Percentiles rank a stretch among this genome's conserved stretches.
Evolutionary conservation across 2,329 filamentous ascomycete genomes (phyloP).

Genomic region (Xylaria multiplex): DNA sequence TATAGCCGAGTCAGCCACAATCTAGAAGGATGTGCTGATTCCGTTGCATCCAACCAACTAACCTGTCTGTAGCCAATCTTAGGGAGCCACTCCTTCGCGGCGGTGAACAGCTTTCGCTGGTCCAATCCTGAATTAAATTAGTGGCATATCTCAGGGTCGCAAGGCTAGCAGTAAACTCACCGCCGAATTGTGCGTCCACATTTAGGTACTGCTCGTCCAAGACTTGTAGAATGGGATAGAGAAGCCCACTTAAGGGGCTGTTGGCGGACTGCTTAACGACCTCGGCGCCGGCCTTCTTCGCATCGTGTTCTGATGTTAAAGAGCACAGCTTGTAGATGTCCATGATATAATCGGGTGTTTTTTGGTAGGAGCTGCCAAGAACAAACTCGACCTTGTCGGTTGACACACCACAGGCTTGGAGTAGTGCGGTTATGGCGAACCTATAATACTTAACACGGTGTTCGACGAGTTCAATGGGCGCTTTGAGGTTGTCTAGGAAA

Average conservation of each 20-base stretch:
- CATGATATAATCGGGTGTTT: conserved; percentile 79
- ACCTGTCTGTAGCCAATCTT: conserved; percentile 80
- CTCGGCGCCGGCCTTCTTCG: conserved; percentile 90
- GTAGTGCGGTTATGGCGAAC: conserved; percentile 76
- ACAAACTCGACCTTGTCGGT: conserved; percentile 85
- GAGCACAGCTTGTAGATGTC: conserved; percentile 81
- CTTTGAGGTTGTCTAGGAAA: conserved; percentile 85
- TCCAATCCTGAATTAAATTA: conserved; percentile 62
- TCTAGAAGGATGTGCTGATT: neutral
- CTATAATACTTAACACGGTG: conserved; percentile 86
- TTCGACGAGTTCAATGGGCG: conserved; percentile 87
- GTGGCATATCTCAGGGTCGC: neutral
- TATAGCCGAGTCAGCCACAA: conserved; percentile 27
- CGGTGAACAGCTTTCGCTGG: conserved; percentile 88
- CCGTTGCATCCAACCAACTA: conserved; percentile 23
- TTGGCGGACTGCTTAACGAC: conserved; percentile 92
- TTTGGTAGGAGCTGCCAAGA: conserved; percentile 85
- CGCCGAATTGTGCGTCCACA: conserved; percentile 89
- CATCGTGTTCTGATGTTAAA: conserved; percentile 71
- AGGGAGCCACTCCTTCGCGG: conserved; percentile 85
- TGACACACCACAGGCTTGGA: conserved; percentile 81
- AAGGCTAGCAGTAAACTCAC: conserved; percentile 46
- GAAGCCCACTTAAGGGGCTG: conserved; percentile 75
- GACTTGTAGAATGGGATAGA: conserved; percentile 89
- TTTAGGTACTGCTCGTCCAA: conserved; percentile 90